Base-by-base conservation (phyloP, 352 stramenopile species). In the Globisporangium solare region DNA sequence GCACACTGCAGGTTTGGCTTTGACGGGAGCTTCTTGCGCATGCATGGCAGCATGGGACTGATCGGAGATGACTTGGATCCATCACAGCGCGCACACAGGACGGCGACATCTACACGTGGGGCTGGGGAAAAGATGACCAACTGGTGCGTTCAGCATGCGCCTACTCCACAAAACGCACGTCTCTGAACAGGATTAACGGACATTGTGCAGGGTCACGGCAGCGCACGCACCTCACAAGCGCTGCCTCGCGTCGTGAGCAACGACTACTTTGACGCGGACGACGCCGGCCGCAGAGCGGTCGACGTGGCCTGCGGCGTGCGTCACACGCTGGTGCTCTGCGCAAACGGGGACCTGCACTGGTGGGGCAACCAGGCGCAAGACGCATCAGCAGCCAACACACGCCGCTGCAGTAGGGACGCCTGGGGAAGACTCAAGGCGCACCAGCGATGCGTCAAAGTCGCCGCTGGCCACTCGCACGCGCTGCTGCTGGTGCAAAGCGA, bases 41-140 rank as follows among this genome's bases (percentile, higher is more conserved):
- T 35, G 27, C 3, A 35, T 35, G 7, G 7, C 27, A 35, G 27
- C 27, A 10, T 35, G 4, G 5, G 64, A 68, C 62, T 54, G 51
- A 40, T 40, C 18, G 15, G 10, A 18, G 11, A 41, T 41, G 37
- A 20, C 22, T 50, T n/a, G 45, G 35, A 24, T 35, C 6, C 8
- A 17, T 5, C 15, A 14, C 24, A 81, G 76, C 54, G 17, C 61
- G 80, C 14, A 88, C 81, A 7, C 66, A 68, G 3, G 71, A 74
- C 6, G 77, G 81, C 1, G 81, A 93, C 52, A 46, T 92, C 27
- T 93, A 92, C 61, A 86, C 79, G 24, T 93, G 79, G 77, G 83
- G 83, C 18, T 93, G 83, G 83, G 76, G 80, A 22, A 72, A 62
- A 37, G 70, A 92, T 63, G 73, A 74, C 0, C 83, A 93, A 66